phyloP scores from a whole-genome alignment of 2,329 filamentous ascomycete genomes.

The Paraphoma chrysanthemicola region DNA sequence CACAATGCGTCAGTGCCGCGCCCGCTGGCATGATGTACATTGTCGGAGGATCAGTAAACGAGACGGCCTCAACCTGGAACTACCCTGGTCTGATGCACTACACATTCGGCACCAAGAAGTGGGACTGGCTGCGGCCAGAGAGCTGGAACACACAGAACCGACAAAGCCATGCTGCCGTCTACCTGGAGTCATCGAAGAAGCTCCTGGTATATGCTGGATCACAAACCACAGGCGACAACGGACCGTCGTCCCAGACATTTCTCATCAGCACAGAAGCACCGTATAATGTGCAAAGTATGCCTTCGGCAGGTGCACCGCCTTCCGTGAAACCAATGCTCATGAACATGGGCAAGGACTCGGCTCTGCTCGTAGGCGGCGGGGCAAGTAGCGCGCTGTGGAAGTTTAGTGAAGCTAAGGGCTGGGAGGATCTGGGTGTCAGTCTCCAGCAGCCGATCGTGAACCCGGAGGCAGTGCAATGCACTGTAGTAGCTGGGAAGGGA shows the following conservation, averaged over 20 bases:
- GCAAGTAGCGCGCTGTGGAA: conserved; percentile 73
- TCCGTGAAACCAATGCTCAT: conserved; percentile 74
- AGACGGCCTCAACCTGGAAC: conserved; percentile 47
- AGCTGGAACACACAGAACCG: conserved; percentile 69
- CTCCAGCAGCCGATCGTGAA: conserved; percentile 68
- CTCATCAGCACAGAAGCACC: conserved; percentile 71
- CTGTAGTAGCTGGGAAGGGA: conserved; percentile 74
- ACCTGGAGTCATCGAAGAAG: conserved; percentile 71
- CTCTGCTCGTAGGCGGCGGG: conserved; percentile 77
- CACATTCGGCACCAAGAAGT: conserved; percentile 62
- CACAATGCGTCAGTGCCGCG: conserved; percentile 75
- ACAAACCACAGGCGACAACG: conserved; percentile 62
- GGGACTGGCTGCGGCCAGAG: conserved; percentile 63
- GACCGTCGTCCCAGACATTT: conserved; percentile 76
- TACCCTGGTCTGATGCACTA: conserved; percentile 81
- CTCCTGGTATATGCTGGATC: conserved; percentile 84
- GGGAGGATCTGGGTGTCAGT: conserved; percentile 71
- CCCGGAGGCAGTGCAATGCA: conserved; percentile 65
- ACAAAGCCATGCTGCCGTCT: conserved; percentile 76
- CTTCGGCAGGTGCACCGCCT: conserved; percentile 60
- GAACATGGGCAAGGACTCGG: conserved; percentile 74
- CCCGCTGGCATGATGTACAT: conserved; percentile 75
- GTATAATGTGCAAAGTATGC: conserved; percentile 65
- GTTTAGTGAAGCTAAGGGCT: conserved; percentile 70
- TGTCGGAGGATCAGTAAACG: conserved; percentile 70